Evolutionary conservation across 1,284 basidiomycete species (phyloP).

Genomic region (Leucoagaricus sp.): DNA sequence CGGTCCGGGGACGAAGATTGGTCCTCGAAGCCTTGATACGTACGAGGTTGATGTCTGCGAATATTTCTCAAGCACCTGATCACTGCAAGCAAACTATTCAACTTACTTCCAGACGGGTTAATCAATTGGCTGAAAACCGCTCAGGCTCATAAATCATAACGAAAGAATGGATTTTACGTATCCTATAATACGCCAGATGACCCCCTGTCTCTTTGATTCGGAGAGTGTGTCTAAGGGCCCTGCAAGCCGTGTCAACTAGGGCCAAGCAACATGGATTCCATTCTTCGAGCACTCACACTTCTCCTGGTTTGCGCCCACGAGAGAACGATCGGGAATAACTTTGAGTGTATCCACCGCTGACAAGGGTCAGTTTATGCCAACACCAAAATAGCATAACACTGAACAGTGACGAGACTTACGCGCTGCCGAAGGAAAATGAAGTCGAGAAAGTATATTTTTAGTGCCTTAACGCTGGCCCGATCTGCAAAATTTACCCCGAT

Average conservation of each 20-base stretch:
- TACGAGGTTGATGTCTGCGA: background rate
- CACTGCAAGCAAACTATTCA: slow-evolving; percentile 17
- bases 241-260: slow-evolving; percentile 20
- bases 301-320: slow-evolving; percentile 65
- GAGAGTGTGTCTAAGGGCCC: slow-evolving; percentile 56
- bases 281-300: slow-evolving; percentile 37
- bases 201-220: slow-evolving; percentile 49
- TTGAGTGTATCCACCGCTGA: slow-evolving; percentile 42
- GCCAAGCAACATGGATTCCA: background rate
- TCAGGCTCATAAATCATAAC: background rate
- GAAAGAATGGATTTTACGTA: slow-evolving; percentile 22
- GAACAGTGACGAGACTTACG: too few species aligned
- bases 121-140: slow-evolving; percentile 48
- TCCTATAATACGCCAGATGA: slow-evolving; percentile 62
- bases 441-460: too few species aligned
- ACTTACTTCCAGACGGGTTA: slow-evolving; percentile 43
- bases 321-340: slow-evolving; percentile 40
- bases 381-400: background rate
- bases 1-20: background rate
- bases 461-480: too few species aligned
- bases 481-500: slow-evolving; percentile 40
- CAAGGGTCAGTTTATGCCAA: too few species aligned
- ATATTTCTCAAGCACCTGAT: background rate
- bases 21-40: background rate
- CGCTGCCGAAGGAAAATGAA: too few species aligned